A percentile compares a stretch with the other conserved stretches of the same genome.
These are phyloP conservation scores for Debaryomyces coudertii DNA, from an alignment of 1,139 yeast species.

Conservation along the genomic window DNA sequence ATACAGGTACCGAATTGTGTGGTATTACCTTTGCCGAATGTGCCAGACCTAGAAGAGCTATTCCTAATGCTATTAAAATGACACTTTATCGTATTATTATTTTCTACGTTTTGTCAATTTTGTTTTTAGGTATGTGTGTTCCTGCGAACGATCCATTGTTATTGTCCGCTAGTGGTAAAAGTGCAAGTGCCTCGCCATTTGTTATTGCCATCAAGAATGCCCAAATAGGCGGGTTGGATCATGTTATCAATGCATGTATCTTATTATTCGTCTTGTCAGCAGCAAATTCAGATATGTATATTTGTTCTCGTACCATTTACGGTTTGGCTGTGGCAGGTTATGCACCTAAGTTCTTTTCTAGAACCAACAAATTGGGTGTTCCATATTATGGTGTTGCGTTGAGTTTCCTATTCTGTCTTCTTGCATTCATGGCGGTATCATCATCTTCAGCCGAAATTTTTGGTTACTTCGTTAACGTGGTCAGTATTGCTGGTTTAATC, in stretches of 20 bases:
- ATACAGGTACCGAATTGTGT: conserved; percentile 71
- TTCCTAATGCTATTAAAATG: conserved; percentile 76
- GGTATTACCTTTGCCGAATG: conserved; percentile 79
- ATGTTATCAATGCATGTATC: conserved; percentile 49
- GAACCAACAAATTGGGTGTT: conserved; percentile 42
- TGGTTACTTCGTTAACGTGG: conserved; percentile 70
- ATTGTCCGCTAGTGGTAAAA: conserved; percentile 36
- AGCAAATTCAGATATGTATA: conserved; percentile 53
- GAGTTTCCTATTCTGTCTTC: conserved; percentile 23
- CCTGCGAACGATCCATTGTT: conserved; percentile 62
- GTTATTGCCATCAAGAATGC: conserved; percentile 54
- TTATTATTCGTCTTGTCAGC: conserved; percentile 50
- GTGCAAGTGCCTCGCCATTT: conserved; percentile 81
- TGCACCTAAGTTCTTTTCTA: conserved; percentile 44
- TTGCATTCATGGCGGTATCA: conserved; percentile 67
- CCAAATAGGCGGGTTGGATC: conserved; percentile 44
- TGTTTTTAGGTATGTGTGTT: conserved; percentile 75
- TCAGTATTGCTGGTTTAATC: conserved; percentile 69
- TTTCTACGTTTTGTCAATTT: conserved; percentile 67
- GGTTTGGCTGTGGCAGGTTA: conserved; percentile 50
- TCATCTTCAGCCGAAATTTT: conserved; percentile 58
- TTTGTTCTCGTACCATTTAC: conserved; percentile 49
- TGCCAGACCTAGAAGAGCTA: conserved; percentile 70
- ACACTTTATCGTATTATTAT: conserved; percentile 76
- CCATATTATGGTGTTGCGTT: conserved; percentile 27